Base-by-base conservation (phyloP, 257 asterid species). In the Przewalskia tangutica region DNA sequence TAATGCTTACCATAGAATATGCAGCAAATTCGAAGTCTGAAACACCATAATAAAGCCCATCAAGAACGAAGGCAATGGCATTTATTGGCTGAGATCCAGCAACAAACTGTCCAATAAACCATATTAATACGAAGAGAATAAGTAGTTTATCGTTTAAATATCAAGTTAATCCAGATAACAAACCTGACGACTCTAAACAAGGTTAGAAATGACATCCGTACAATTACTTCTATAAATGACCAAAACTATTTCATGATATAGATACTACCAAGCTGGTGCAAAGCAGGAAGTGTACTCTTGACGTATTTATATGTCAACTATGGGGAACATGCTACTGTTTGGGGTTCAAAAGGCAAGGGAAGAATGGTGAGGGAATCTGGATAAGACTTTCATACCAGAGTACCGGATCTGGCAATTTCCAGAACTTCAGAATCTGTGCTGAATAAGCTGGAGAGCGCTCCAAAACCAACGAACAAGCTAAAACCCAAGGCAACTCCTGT, bases 1-100 rank as follows among this genome's bases (percentile, higher is more conserved):
- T 18, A 79, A 59, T 27, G 18, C 14, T 81, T 91, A 95, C 99
- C 99, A 91, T 95, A 81, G 98, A 92, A 85, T 90, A 95, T 64
- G 99, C 97, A 73, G 99, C 99, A 85, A 90, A 95, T 64, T 86
- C 95, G 34, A 90, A 95, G 86, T 95, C 99, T 75, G 99, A 95
- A 85, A 95, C 97, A 85, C 99, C 99, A 79, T 94, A 95, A 82
- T 95, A 95, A 54, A 95, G 95, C 77, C 99, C 99, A 73, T 95
- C 99, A 80, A 94, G 89, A 81, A 95, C 99, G 87, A 95, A 95
- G 67, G 98, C 99, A 62, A 94, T 83, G 63, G 99, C 99, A 87
- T 95, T 95, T 88, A 94, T 85, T 3, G 99, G 98, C 86, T 95
- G 99, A 84, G 97, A 86, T 80, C 90, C 98, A 54, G 95, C 97